Percentiles rank a stretch among this genome's conserved stretches.
Conservation (phyloP, 2,329 filamentous ascomycete species). For the Ophiostoma perfectum region DNA sequence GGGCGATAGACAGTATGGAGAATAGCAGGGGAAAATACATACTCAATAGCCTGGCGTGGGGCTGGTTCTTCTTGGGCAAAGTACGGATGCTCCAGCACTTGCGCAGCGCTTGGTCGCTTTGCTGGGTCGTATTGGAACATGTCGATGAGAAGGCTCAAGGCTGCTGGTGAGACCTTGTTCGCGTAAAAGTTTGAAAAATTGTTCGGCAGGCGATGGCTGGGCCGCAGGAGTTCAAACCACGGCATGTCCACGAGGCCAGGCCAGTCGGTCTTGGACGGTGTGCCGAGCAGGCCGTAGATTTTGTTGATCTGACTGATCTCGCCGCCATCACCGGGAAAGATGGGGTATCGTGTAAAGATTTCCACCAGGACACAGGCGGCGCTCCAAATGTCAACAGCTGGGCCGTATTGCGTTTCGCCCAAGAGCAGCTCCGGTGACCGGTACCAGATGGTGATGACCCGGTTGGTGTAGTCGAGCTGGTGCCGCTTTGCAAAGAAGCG, state of each 20-base stretch:
- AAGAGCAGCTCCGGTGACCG: slow-evolving; percentile 83
- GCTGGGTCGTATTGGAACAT: slow-evolving; percentile 90
- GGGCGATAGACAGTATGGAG: slow-evolving; percentile 28
- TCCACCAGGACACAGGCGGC: slow-evolving; percentile 95
- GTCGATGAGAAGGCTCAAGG: slow-evolving; percentile 71
- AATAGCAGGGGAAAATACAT: slow-evolving; percentile 37
- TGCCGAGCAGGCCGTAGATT: slow-evolving; percentile 89
- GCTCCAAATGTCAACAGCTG: slow-evolving; percentile 92
- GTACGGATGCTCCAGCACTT: slow-evolving; percentile 82
- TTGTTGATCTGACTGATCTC: slow-evolving; percentile 95
- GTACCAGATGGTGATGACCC: slow-evolving; percentile 99
- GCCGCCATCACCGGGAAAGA: slow-evolving; percentile 93
- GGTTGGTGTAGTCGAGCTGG: slow-evolving; percentile 93
- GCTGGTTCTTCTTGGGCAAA: slow-evolving; percentile 76
- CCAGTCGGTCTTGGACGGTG: slow-evolving; percentile 79
- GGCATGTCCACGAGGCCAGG: slow-evolving; percentile 87
- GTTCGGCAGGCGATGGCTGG: slow-evolving; percentile 64
- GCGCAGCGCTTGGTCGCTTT: slow-evolving; percentile 73
- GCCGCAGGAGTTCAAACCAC: slow-evolving; percentile 90
- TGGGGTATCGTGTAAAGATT: slow-evolving; percentile 88
- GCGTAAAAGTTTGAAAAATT: slow-evolving; percentile 80
- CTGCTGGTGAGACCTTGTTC: slow-evolving; percentile 68
- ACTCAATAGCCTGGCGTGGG: slow-evolving; percentile 75
- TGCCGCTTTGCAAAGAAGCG: slow-evolving; percentile 92
- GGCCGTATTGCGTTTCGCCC: slow-evolving; percentile 84